These are phyloP conservation scores for Lentinula sp. DNA, from an alignment of 768 basidiomycete genomes.

Conservation along the genomic window DNA sequence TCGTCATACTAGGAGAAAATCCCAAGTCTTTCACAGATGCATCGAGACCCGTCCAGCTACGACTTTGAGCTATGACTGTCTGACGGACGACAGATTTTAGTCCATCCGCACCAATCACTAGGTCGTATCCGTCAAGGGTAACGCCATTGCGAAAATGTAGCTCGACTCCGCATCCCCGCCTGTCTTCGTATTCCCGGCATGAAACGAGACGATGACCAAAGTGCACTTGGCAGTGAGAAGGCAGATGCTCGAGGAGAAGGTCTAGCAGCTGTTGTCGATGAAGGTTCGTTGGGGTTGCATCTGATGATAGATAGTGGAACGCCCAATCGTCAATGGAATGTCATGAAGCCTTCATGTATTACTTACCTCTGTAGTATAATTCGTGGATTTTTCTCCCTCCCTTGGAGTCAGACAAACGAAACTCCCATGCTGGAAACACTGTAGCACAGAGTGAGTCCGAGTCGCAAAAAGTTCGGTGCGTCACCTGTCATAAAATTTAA, in stretches of 20 bases:
- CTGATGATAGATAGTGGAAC: not conserved
- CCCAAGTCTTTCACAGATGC: constrained; percentile 14
- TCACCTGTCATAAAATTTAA: no score
- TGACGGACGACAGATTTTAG: constrained; percentile 25
- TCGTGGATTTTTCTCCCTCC: not conserved
- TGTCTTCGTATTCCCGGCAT: constrained; percentile 13
- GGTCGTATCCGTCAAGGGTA: constrained; percentile 34
- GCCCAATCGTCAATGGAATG: no score
- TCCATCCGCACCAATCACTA: constrained; percentile 36
- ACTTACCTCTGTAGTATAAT: not conserved
- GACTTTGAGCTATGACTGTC: not conserved
- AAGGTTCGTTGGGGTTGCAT: constrained; percentile 7
- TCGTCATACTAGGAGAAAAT: not conserved
- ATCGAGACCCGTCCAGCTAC: no score
- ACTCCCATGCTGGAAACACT: not conserved
- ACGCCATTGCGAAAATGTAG: constrained; percentile 40
- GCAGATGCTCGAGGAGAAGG: constrained; percentile 16
- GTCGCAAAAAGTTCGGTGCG: no score
- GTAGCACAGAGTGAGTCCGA: not conserved
- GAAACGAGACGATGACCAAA: constrained; percentile 23
- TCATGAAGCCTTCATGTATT: not conserved
- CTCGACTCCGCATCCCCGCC: constrained; percentile 9
- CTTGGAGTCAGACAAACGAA: not conserved
- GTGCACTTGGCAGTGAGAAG: constrained; percentile 14
- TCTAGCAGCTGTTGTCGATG: constrained; percentile 22